Conservation (phyloP, 2,329 filamentous ascomycete genomes). For the Claviceps paspali region DNA sequence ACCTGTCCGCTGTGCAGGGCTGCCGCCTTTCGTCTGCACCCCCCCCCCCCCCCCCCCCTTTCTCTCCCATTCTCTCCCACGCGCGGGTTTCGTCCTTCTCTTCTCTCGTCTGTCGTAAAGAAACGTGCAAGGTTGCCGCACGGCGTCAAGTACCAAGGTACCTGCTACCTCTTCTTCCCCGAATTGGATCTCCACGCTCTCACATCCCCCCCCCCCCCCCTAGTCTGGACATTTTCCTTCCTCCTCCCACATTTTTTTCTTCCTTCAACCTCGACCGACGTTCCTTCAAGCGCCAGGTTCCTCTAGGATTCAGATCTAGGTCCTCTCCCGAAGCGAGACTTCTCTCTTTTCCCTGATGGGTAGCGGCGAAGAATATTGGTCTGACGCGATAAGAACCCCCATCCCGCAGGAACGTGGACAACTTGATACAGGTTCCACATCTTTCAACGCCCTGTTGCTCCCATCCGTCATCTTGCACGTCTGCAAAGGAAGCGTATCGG, state of each 20-base stretch:
- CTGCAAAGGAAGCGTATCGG: neutral
- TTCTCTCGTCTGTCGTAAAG: neutral
- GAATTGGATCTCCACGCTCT: conserved; percentile 1
- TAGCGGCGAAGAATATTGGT: neutral
- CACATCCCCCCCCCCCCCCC: no score
- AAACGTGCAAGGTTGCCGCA: neutral
- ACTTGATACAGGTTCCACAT: neutral
- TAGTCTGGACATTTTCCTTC: neutral
- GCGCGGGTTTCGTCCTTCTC: no score
- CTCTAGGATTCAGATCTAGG: neutral
- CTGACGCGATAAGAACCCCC: neutral
- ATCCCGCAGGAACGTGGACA: neutral
- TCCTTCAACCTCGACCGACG: neutral
- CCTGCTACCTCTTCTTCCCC: neutral
- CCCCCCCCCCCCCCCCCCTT: no score
- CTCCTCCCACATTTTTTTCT: conserved; percentile 1
- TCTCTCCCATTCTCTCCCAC: no score
- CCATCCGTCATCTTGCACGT: neutral
- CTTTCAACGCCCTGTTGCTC: neutral
- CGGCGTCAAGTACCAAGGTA: neutral
- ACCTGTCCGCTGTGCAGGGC: neutral
- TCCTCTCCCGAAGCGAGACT: neutral
- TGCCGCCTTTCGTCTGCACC: neutral
- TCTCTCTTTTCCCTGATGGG: neutral
- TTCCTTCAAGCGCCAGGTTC: neutral